Base-by-base conservation (phyloP, 2,329 filamentous ascomycete species). In the Arthrinium phaeospermum region DNA sequence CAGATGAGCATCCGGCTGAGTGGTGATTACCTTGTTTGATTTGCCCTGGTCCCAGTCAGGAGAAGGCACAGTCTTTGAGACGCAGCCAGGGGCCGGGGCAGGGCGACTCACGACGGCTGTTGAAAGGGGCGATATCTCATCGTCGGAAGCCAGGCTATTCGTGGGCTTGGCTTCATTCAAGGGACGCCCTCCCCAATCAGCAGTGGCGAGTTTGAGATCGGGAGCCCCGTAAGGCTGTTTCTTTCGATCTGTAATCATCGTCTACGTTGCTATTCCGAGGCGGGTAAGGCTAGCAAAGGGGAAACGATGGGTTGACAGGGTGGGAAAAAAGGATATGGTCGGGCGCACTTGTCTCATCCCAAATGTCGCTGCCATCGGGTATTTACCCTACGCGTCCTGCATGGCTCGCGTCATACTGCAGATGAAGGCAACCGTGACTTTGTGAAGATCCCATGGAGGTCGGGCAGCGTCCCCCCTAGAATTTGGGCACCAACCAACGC, bases 351-450 rank as follows among this genome's bases (percentile, higher is more conserved):
- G 53, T 2, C 16, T 61, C 30, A 61, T 37, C 10, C 30, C 30
- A 19, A 61, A 37, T 37, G 30, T 34, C 16, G 16, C 13, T 24
- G 34, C 57, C 57, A 24, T 64, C 57, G 57, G 57, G 41, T 64
- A 41, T 41, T 14, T 41, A 24, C 57, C 57, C 41, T 41, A 24
- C 41, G 57, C 57, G 19, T 37, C 57, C 34, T 41, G 57, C 57
- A 64, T 64, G n/a, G 34, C 34, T 64, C 22, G 57, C 19, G 57
- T 64, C 13, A 34, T 41, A 64, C 57, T 64, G 57, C 57, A 64
- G 57, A 13, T 64, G 30, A 64, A 64, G 57, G 30, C 57, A 64
- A 10, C 57, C 34, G 41, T 64, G 8, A 4, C 41, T 41, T 64
- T n/a, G 57, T 41, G 34, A 41, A 64, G 57, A 41, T 41, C 6